Percentiles rank a stretch among this genome's conserved stretches.
Conservation (phyloP, 768 basidiomycete genomes). For the Panaeolus papilionaceus region DNA sequence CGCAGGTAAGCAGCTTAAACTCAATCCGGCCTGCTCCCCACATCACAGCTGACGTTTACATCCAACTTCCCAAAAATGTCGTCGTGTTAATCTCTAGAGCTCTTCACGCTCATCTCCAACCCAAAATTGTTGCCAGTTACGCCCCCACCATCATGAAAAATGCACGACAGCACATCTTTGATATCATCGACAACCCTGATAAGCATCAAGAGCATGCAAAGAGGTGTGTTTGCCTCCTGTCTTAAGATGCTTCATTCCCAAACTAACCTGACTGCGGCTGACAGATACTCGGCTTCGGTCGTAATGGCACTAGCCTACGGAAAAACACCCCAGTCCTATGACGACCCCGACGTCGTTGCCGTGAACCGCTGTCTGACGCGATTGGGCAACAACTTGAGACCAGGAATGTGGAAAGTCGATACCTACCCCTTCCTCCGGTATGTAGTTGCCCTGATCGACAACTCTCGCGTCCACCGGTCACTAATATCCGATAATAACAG, state of each 20-base stretch:
- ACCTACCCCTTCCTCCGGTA: slow-evolving; percentile 48
- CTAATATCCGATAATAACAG: slow-evolving; percentile 25
- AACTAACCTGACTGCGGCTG: neutral
- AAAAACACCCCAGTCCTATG: slow-evolving; percentile 43
- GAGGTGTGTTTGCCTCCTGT: slow-evolving; percentile 33
- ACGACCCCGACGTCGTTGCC: slow-evolving; percentile 52
- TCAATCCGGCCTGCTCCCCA: neutral
- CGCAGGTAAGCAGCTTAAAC: slow-evolving; percentile 46
- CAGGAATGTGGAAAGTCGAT: slow-evolving; percentile 55
- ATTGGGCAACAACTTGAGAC: slow-evolving; percentile 50
- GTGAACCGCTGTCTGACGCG: slow-evolving; percentile 52
- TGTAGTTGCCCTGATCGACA: slow-evolving; percentile 10
- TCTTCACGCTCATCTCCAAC: slow-evolving; percentile 63
- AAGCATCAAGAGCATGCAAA: slow-evolving; percentile 63
- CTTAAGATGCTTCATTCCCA: neutral
- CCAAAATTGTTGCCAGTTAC: slow-evolving; percentile 55
- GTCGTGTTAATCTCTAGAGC: slow-evolving; percentile 43
- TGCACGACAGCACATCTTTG: slow-evolving; percentile 50
- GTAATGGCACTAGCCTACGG: slow-evolving; percentile 61
- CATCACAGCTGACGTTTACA: neutral
- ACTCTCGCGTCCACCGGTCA: neutral
- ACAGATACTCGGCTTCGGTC: slow-evolving; percentile 55
- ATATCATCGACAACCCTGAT: slow-evolving; percentile 47
- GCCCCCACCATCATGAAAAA: slow-evolving; percentile 52
- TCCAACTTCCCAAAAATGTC: neutral